Conservation (phyloP, 805 yeast species). For the Nakazawaea ishiwadae region DNA sequence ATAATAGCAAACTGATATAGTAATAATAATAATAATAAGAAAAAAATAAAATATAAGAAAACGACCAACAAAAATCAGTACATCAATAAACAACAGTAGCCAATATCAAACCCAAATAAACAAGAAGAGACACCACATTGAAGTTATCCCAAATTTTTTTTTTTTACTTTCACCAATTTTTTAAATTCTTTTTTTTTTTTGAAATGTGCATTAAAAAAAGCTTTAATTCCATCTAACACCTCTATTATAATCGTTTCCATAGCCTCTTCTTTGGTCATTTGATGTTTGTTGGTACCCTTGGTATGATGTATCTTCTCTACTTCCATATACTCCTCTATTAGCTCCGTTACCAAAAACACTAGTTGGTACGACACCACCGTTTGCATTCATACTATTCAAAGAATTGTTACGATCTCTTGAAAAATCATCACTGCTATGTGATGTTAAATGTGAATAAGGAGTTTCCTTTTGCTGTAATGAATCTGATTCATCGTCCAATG, state of each 20-base stretch:
- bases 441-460: constrained; percentile 21
- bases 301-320: constrained; percentile 5
- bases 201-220: too few species aligned
- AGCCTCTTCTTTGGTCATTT: constrained; percentile 9
- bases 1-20: too few species aligned
- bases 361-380: constrained; percentile 18
- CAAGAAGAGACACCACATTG: background rate
- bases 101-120: too few species aligned
- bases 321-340: background rate
- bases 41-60: too few species aligned
- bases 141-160: background rate
- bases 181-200: too few species aligned
- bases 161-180: background rate
- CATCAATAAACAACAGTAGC: too few species aligned
- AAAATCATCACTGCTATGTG: background rate
- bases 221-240: constrained; percentile 18
- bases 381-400: constrained; percentile 12
- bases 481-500: constrained; percentile 24
- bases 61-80: too few species aligned
- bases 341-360: constrained; percentile 21
- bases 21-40: too few species aligned
- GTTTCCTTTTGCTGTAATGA: constrained; percentile 19
- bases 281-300: constrained; percentile 8
- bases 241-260: constrained; percentile 12
- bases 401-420: constrained; percentile 20